Evolutionary conservation across 306 rosid species (phyloP).

Genomic region (Pterocarpus macrocarpus): DNA sequence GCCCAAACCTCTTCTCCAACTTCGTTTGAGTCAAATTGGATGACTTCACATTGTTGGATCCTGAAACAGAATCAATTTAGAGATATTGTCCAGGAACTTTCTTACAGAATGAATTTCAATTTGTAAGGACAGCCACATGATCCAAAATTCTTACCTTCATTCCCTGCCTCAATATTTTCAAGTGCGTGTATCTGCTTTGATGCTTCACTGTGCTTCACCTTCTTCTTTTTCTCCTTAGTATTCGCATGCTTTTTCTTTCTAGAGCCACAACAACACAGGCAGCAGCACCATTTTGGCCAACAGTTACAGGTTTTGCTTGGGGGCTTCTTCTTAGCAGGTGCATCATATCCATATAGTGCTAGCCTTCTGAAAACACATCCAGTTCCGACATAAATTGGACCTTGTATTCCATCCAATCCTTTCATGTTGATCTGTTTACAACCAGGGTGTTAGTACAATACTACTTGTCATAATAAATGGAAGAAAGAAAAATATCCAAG

Average conservation of each 20-base stretch:
- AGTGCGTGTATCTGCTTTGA: constrained; percentile 98
- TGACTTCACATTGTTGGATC: constrained; percentile 55
- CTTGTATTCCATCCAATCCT: constrained; percentile 96
- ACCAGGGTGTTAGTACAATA: constrained; percentile 32
- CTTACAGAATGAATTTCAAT: background rate
- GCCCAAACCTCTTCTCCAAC: constrained; percentile 92
- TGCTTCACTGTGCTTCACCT: constrained; percentile 85
- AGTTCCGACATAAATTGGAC: constrained; percentile 97
- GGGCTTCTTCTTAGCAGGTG: constrained; percentile 83
- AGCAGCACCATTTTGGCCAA: constrained; percentile 93
- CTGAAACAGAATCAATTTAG: constrained; percentile 59
- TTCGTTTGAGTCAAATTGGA: constrained; percentile 67
- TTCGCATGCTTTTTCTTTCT: constrained; percentile 75
- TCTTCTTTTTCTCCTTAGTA: constrained; percentile 77
- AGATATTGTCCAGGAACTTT: constrained; percentile 12
- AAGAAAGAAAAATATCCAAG: constrained; percentile 21
- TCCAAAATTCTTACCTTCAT: constrained; percentile 62
- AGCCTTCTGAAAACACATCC: constrained; percentile 95
- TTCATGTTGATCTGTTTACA: constrained; percentile 94
- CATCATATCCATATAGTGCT: constrained; percentile 92
- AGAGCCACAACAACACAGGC: constrained; percentile 57
- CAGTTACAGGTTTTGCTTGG: constrained; percentile 97
- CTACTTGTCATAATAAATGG: constrained; percentile 21
- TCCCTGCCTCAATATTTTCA: constrained; percentile 88
- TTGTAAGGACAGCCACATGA: constrained; percentile 24